A percentile compares a stretch with the other conserved stretches of the same genome.
Evolutionary conservation across 2,329 filamentous ascomycete species (phyloP).

Genomic region (Aspergillus sp.): DNA sequence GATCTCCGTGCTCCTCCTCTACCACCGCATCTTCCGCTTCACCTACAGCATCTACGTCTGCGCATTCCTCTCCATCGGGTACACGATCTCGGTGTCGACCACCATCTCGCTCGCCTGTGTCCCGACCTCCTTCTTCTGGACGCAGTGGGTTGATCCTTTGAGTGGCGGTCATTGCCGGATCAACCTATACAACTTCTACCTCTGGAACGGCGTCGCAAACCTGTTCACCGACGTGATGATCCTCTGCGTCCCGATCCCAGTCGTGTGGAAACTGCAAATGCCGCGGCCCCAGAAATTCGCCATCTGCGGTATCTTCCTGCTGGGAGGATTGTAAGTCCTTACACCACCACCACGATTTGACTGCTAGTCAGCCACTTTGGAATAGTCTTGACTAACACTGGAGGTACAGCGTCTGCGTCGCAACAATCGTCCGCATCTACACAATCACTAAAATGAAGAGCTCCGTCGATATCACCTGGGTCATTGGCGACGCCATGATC

Average conservation of each 20-base stretch:
- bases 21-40: constrained; percentile 22
- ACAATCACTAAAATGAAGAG: constrained; percentile 16
- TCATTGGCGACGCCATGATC: constrained; percentile 20
- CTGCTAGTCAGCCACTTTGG: too few species aligned
- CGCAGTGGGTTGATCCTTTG: constrained; percentile 11
- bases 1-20: constrained; percentile 19
- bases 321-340: constrained; percentile 21
- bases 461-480: constrained; percentile 19
- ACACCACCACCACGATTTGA: too few species aligned
- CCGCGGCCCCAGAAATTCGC: constrained; percentile 10
- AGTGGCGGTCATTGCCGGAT: constrained; percentile 8
- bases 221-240: constrained; percentile 19
- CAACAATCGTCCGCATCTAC: constrained; percentile 18
- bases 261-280: constrained; percentile 21
- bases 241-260: constrained; percentile 17
- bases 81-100: constrained; percentile 10
- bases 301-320: constrained; percentile 18
- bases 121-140: constrained; percentile 19
- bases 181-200: constrained; percentile 19
- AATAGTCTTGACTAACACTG: background rate
- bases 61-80: constrained; percentile 14
- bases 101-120: constrained; percentile 13
- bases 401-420: constrained; percentile 19
- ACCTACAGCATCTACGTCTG: constrained; percentile 17
- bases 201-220: constrained; percentile 18